phyloP scores from a whole-genome alignment of 2,329 filamentous ascomycete species.

The Rutstroemia sydowiana region DNA sequence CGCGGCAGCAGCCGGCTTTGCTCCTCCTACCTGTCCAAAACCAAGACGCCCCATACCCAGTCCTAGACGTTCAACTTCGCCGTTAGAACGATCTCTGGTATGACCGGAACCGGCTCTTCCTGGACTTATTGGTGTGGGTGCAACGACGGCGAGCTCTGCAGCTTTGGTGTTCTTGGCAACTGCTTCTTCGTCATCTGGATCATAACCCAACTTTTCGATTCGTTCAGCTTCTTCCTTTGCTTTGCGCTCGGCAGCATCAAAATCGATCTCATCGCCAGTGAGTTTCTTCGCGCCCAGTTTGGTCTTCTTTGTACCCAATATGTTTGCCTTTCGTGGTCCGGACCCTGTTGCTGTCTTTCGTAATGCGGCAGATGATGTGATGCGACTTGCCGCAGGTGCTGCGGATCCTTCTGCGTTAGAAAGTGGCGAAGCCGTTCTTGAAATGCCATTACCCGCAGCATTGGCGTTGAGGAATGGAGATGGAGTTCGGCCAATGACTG shows the following conservation, averaged over 20 bases:
- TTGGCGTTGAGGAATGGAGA: slow-evolving; percentile 81
- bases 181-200: slow-evolving; percentile 72
- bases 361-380: slow-evolving; percentile 72
- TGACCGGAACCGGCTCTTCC: slow-evolving; percentile 49
- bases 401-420: slow-evolving; percentile 49
- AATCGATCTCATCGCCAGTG: slow-evolving; percentile 73
- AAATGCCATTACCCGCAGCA: slow-evolving; percentile 61
- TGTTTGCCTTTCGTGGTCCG: slow-evolving; percentile 71
- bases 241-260: slow-evolving; percentile 94
- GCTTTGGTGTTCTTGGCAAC: slow-evolving; percentile 37
- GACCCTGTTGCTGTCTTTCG: slow-evolving; percentile 61
- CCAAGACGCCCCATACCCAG: slow-evolving; percentile 42
- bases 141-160: slow-evolving; percentile 53
- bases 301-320: slow-evolving; percentile 78
- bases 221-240: slow-evolving; percentile 96
- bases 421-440: slow-evolving; percentile 80
- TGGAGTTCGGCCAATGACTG: slow-evolving; percentile 68
- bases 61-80: slow-evolving; percentile 80
- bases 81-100: slow-evolving; percentile 54
- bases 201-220: slow-evolving; percentile 91
- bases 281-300: slow-evolving; percentile 95
- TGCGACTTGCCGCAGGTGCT: slow-evolving; percentile 57
- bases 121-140: slow-evolving; percentile 68
- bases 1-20: slow-evolving; percentile 32
- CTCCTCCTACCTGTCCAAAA: slow-evolving; percentile 28